phyloP scores from a whole-genome alignment of 2,329 filamentous ascomycete species.

The Leptographium radiaticola region DNA sequence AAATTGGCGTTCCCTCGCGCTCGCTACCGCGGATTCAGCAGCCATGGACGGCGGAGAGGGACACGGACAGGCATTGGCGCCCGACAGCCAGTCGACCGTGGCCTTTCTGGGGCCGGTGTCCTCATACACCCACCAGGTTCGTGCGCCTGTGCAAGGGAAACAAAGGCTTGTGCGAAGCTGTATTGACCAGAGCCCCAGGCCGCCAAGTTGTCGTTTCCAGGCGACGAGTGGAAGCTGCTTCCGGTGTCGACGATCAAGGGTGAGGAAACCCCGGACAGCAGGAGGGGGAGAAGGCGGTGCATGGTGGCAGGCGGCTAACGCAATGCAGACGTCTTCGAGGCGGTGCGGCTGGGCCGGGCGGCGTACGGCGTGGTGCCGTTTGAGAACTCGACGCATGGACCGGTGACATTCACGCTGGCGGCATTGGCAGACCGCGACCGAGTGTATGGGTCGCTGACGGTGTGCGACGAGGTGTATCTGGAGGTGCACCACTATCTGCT shows the following conservation, averaged over 20 bases:
- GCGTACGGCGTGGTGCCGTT: slow-evolving; percentile 78
- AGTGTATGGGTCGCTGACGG: slow-evolving; percentile 53
- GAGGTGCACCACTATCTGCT: slow-evolving; percentile 81
- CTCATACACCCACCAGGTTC: slow-evolving; percentile 17
- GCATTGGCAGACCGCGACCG: slow-evolving; percentile 64
- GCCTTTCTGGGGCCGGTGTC: slow-evolving; percentile 16
- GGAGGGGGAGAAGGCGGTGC: neutral
- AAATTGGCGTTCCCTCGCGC: neutral
- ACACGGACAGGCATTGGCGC: neutral
- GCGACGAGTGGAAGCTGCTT: slow-evolving; percentile 31
- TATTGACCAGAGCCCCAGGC: slow-evolving; percentile 13
- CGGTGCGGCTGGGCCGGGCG: slow-evolving; percentile 54
- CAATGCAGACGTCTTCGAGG: slow-evolving; percentile 58
- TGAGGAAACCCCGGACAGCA: slow-evolving; percentile 6
- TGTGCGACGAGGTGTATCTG: slow-evolving; percentile 77
- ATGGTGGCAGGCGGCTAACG: neutral
- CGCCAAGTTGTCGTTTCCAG: slow-evolving; percentile 29
- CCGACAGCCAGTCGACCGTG: slow-evolving; percentile 6
- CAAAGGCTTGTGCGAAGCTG: neutral
- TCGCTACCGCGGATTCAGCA: neutral
- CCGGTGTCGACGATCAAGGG: slow-evolving; percentile 39
- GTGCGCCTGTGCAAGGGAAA: neutral
- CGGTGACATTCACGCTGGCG: slow-evolving; percentile 81
- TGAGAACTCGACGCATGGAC: slow-evolving; percentile 92
- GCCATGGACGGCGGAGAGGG: neutral